Base-by-base conservation (phyloP, 1,284 basidiomycete species). In the Rhodofomes roseus region DNA sequence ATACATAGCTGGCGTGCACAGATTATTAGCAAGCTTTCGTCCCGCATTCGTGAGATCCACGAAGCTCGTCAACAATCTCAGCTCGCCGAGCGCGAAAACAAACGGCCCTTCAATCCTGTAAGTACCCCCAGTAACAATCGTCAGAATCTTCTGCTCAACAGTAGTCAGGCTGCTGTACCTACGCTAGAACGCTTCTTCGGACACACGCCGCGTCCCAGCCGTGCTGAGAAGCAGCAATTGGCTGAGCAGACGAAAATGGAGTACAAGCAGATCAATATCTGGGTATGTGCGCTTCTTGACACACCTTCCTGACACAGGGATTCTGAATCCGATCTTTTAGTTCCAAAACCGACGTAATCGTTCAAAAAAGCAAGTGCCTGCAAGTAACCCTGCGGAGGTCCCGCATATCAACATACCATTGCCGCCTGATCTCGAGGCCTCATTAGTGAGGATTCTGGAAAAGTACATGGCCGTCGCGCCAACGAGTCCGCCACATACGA, bases 191-290 rank as follows among this genome's bases (percentile, higher is more conserved):
- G 72, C 11, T 83, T 82, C 41, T 87, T 85, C 34, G 70, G 74
- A 0, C 62, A 73, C 14, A 82, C 86, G 53, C 74, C 80, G 0
- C 84, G 81, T 20, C 85, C 85, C 0, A 74, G 78, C 0, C 72
- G 74, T 0, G 64, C 73, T 0, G 82, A 87, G 37, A 80, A 80
- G 1, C 39, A 60, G 0, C 59, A 73, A 0, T 70, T 86, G 0
- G 84, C 85, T 0, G 41, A 68, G 0, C 76, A 78, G 27, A 76
- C 78, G 0, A 68, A 73, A 2, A 85, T 87, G 84, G 67, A 77
- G 0, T 73, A 72, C 1, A 66, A 76, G 1, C 85, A 88, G 63
- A 82, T 88, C 0, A 78, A 82, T 62, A 79, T 84, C 27, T 88
- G 86, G 84, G 83, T 84, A 36, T 6, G 75, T 65, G 31, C 7